Evolutionary conservation across 768 basidiomycete species (phyloP), one percentile per base, ranked within the genome.

Genomic region (Multifurca ochricompacta): DNA sequence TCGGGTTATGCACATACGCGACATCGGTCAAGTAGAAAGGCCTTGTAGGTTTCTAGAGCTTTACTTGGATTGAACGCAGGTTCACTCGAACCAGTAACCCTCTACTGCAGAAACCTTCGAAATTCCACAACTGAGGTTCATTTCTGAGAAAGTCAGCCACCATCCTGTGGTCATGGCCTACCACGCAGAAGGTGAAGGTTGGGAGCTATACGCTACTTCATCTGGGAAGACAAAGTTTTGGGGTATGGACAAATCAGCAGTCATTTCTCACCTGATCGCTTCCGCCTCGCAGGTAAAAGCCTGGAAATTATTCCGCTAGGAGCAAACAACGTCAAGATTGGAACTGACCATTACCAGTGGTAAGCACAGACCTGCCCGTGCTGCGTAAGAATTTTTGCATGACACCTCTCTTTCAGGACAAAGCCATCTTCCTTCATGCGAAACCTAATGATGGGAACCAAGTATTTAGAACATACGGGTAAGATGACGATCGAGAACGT

Each of bases 91-190:
- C 32, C 53, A 91, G 88, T 62, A 93, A 90, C 60, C 91, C 91
- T 1, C 83, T 92, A 81, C 77, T 91, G 87, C 80, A 3, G 91
- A 94, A 68, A 92, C 91, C 2, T 94, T 87, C 57, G 91, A 94
- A 68, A 86, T 91, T 59, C 63, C 73, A 41, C 80, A 88, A 39
- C 83, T 87, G 80, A 82, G 79, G 53, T 88, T 91, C 64, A 77
- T 93, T 47, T 84, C 87, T 42, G 90, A 93, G 71, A 93, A 93
- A 72, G 89, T 91, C 59, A 79, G 79, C 35, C 91, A 93, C 65
- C 83, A 87, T 62, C 90, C 90, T 11, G 77, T 92, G 35, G 74
- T 91, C 63, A 80, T 91, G 63, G 91, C 89, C 3, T 91, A 86
- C 69, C 87, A 90, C 63, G 91, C 89, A 4, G 81, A 89, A 66